Evolutionary conservation across 352 stramenopile species (phyloP), one percentile per base, ranked within the genome.

Genomic region (Hyaloperonospora brassicae): DNA sequence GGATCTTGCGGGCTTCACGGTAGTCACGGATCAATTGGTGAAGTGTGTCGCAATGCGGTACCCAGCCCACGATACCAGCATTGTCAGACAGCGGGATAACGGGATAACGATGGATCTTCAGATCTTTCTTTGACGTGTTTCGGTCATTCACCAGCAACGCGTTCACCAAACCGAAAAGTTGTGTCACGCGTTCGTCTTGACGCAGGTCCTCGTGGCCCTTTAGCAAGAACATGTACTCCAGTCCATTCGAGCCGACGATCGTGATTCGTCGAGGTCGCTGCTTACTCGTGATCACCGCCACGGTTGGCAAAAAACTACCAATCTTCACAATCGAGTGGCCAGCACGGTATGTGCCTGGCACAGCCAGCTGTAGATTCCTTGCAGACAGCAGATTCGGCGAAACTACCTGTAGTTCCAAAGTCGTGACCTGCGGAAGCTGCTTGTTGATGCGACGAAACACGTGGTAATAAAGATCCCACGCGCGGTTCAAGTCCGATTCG

Each of bases 151-250:
- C 95, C 35, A 99, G 65, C 48, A 99, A 76, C 12, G 94, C 95
- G 75, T 99, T 99, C 41, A 99, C 96, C n/a, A 99, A 80, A 2
- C 96, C 97, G 71, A 99, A 99, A 0, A 99, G 70, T 69, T 99
- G 97, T 83, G 98, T 99, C 36, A 99, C 96, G 22, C 96, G 82
- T 70, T 99, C 97, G 64, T 99, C 97, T 73, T 99, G 97, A 17
- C 97, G 75, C 45, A 99, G 68, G 79, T 99, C 97, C 72, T 99
- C 97, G 64, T 99, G 95, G 13, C 97, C 97, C 73, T 99, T 99
- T 1, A 99, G 80, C 44, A 99, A 72, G 62, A 99, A 99, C 56
- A 98, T 89, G 81, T 99, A 99, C 64, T 98, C 88, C 39, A 97
- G 78, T 0, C 97, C 97, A 70, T 99, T 97, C 50, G 90, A 97